phyloP scores from a whole-genome alignment of 1,139 yeast genomes.

The Arxiozyma slooffiae region DNA sequence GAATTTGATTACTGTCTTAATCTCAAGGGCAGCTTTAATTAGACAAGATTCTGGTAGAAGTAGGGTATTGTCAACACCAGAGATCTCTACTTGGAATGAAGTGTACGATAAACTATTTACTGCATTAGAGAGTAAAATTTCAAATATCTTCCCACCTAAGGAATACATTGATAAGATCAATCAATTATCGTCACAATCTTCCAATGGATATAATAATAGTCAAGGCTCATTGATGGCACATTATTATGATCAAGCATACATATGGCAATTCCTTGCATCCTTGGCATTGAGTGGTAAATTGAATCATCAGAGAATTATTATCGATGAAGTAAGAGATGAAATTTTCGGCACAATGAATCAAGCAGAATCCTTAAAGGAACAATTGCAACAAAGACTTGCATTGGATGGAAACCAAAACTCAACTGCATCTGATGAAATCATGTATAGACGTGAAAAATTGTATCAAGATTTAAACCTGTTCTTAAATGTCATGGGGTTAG shows the following conservation, averaged over 20 bases:
- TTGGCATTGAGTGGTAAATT: constrained; percentile 86
- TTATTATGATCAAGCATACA: constrained; percentile 67
- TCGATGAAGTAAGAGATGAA: constrained; percentile 89
- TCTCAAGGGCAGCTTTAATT: constrained; percentile 86
- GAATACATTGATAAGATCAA: constrained; percentile 22
- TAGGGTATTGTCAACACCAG: constrained; percentile 40
- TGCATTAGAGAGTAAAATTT: constrained; percentile 66
- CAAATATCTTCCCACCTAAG: constrained; percentile 74
- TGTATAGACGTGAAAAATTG: constrained; percentile 50
- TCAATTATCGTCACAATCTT: background rate
- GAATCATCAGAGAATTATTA: constrained; percentile 87
- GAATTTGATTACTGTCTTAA: constrained; percentile 74
- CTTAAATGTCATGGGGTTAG: constrained; percentile 92
- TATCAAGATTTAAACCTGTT: constrained; percentile 80
- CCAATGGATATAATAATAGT: constrained; percentile 5
- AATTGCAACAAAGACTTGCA: constrained; percentile 18
- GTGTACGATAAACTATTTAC: constrained; percentile 79
- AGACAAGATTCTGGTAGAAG: constrained; percentile 66
- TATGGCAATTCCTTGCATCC: constrained; percentile 96
- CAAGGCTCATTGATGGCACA: background rate
- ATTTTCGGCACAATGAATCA: constrained; percentile 81
- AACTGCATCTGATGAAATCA: constrained; percentile 36
- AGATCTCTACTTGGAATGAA: constrained; percentile 59
- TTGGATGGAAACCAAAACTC: constrained; percentile 10
- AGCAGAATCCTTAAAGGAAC: constrained; percentile 50